Conservation (phyloP, 1,284 basidiomycete species). For the Melampsora abietis-canadensis region DNA sequence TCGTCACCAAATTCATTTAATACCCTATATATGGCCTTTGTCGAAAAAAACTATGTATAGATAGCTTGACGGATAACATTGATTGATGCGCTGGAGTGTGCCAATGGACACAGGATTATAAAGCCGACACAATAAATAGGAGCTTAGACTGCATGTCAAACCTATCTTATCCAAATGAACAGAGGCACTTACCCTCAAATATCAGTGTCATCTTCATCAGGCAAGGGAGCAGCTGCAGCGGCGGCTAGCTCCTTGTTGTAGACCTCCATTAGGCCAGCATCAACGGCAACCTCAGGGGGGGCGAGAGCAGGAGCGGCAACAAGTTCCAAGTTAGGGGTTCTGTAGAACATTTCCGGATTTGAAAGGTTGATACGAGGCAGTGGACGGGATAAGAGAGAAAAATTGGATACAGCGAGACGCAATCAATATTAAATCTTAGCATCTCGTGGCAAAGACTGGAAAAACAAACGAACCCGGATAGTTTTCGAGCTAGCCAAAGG, state of each 20-base stretch:
- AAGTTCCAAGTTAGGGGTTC: slow-evolving; percentile 82
- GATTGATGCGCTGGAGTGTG: background rate
- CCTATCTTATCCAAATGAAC: background rate
- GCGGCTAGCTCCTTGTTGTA: slow-evolving; percentile 75
- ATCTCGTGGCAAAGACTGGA: background rate
- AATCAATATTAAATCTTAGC: too few species aligned
- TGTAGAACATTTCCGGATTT: background rate
- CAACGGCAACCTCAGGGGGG: slow-evolving; percentile 87
- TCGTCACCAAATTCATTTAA: background rate
- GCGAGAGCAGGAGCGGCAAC: slow-evolving; percentile 93
- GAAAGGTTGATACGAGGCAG: background rate
- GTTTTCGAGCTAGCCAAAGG: slow-evolving; percentile 97
- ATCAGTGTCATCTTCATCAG: slow-evolving; percentile 58
- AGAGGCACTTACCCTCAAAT: slow-evolving; percentile 39
- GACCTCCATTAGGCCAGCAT: slow-evolving; percentile 72
- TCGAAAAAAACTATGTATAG: background rate
- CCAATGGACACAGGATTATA: background rate
- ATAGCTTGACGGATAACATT: background rate
- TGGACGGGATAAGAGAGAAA: background rate
- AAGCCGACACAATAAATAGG: background rate
- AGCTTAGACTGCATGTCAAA: background rate
- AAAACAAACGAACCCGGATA: slow-evolving; percentile 64
- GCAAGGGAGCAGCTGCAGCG: slow-evolving; percentile 58
- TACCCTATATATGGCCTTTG: background rate
- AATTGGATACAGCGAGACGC: background rate